Evolutionary conservation across 2,329 filamentous ascomycete genomes (phyloP).

Genomic region (Aspergillus sp.): DNA sequence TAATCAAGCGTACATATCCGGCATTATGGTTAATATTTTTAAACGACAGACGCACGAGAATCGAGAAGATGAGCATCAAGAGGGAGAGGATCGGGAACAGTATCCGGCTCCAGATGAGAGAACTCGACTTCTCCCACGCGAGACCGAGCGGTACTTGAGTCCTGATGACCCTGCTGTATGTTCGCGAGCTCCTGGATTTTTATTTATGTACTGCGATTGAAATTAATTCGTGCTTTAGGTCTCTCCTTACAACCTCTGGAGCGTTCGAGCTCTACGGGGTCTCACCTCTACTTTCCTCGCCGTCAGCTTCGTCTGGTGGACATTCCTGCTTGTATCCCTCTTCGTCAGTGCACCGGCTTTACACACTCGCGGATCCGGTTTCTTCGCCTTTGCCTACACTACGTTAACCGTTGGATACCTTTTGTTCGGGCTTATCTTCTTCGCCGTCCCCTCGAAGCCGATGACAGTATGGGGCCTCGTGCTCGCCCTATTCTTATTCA

Average conservation of each 20-base stretch:
- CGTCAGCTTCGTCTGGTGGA: constrained; percentile 88
- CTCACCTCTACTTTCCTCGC: constrained; percentile 74
- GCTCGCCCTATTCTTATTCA: constrained; percentile 64
- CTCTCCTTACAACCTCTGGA: constrained; percentile 93
- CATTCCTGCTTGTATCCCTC: constrained; percentile 78
- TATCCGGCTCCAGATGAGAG: constrained; percentile 56
- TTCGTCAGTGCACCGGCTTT: constrained; percentile 90
- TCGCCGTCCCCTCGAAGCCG: constrained; percentile 76
- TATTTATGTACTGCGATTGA: neutral
- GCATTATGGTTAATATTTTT: constrained; percentile 57
- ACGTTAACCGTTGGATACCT: constrained; percentile 76
- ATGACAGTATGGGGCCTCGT: constrained; percentile 72
- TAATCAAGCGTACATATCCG: neutral
- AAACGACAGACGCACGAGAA: constrained; percentile 39
- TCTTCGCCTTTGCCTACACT: constrained; percentile 83
- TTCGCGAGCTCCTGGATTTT: neutral
- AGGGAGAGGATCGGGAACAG: constrained; percentile 29
- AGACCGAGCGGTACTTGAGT: constrained; percentile 64
- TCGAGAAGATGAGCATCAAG: constrained; percentile 27
- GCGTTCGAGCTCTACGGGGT: constrained; percentile 75
- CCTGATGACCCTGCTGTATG: constrained; percentile 79
- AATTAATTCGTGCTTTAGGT: constrained; percentile 45
- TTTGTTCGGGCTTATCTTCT: constrained; percentile 78
- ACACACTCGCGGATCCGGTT: constrained; percentile 84
- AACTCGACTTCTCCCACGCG: constrained; percentile 68